Evolutionary conservation across 371 early-diverging fungal genomes (phyloP).

Genomic region (Rhizopus delemar): DNA sequence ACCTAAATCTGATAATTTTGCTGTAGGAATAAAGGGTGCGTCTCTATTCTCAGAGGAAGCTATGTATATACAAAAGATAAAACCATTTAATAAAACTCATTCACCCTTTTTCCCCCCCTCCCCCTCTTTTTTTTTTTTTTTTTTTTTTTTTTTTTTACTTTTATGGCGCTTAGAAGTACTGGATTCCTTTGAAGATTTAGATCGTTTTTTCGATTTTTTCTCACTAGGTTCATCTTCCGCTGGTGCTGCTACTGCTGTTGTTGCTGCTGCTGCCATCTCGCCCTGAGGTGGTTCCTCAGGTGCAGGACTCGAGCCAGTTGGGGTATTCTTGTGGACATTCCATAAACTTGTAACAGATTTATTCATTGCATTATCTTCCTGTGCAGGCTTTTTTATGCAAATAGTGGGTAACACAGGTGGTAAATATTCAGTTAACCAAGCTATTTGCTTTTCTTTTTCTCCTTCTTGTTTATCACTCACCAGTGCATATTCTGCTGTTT

Average conservation of each 20-base stretch:
- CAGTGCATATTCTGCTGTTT: conserved; percentile 44
- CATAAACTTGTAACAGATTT: conserved; percentile 71
- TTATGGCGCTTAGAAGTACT: conserved; percentile 31
- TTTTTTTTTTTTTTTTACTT: conserved; percentile 23
- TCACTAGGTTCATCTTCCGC: neutral
- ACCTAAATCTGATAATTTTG: conserved; percentile 80
- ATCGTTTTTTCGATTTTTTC: conserved; percentile 44
- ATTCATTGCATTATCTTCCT: conserved; percentile 74
- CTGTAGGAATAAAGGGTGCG: conserved; percentile 60
- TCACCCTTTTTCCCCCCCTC: no score
- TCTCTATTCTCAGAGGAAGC: conserved; percentile 39
- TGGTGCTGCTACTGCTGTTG: conserved; percentile 5
- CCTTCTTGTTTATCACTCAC: conserved; percentile 29
- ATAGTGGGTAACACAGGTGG: conserved; percentile 19
- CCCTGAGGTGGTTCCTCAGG: neutral
- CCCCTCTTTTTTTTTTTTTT: neutral
- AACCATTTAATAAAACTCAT: neutral
- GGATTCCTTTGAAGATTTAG: conserved; percentile 34
- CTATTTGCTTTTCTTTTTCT: conserved; percentile 6
- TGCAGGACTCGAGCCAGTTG: conserved; percentile 3
- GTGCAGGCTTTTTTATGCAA: conserved; percentile 35
- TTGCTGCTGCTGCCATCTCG: neutral
- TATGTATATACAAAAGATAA: conserved; percentile 8
- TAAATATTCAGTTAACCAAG: conserved; percentile 28
- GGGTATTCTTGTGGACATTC: conserved; percentile 48